Evolutionary conservation across 179 eudicot genomes (phyloP).

Genomic region (Pouteria campechiana): DNA sequence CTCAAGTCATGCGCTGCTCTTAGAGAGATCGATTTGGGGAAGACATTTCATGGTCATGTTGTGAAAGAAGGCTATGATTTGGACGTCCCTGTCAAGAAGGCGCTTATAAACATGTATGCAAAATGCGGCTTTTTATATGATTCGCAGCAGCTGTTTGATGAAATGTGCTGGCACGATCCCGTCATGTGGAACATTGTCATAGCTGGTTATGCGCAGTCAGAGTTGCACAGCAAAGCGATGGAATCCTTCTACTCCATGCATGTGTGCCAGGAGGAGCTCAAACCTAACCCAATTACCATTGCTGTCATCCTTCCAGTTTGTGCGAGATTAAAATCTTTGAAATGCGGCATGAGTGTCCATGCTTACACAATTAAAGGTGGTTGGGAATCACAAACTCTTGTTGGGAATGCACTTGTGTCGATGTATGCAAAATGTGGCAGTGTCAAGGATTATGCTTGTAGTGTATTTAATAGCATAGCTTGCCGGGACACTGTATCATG

Average conservation of each 20-base stretch:
- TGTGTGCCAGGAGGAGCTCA: slow-evolving; percentile 14
- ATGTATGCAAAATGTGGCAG: slow-evolving; percentile 61
- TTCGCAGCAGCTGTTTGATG: slow-evolving; percentile 31
- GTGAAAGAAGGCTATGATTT: slow-evolving; percentile 47
- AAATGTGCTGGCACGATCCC: slow-evolving; percentile 26
- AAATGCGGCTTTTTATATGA: slow-evolving; percentile 39
- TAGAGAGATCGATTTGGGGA: slow-evolving; percentile 32
- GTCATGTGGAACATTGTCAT: slow-evolving; percentile 65
- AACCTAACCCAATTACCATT: slow-evolving; percentile 39
- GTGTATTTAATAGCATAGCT: slow-evolving; percentile 29
- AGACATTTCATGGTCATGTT: slow-evolving; percentile 36
- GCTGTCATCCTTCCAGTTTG: slow-evolving; percentile 61
- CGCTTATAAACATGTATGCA: slow-evolving; percentile 67
- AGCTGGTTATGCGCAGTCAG: slow-evolving; percentile 48
- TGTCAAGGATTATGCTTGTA: slow-evolving; percentile 30
- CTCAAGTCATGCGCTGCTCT: slow-evolving; percentile 44
- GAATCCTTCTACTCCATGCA: slow-evolving; percentile 35
- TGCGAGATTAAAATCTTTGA: slow-evolving; percentile 25
- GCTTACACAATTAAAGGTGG: slow-evolving; percentile 43
- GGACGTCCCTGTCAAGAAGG: slow-evolving; percentile 41
- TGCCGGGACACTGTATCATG: slow-evolving; percentile 60
- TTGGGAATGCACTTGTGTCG: slow-evolving; percentile 62
- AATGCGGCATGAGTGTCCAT: slow-evolving; percentile 47
- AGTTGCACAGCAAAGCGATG: slow-evolving; percentile 27
- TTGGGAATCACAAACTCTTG: slow-evolving; percentile 41